Base-by-base conservation (phyloP, 768 basidiomycete genomes). In the Paxillus ammoniavirescens region DNA sequence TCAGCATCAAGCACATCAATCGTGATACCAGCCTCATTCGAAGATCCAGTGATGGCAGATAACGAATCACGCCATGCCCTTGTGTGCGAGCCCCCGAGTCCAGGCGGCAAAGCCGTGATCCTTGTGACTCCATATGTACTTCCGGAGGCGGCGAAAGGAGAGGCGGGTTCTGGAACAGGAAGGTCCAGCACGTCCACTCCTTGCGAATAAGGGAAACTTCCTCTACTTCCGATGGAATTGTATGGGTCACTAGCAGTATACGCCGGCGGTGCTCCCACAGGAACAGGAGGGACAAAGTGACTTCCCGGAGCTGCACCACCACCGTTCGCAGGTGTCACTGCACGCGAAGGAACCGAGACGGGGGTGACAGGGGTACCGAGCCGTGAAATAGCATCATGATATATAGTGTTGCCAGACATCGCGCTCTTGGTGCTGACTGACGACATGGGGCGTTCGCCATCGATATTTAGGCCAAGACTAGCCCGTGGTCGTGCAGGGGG, bases 1-100 rank as follows among this genome's bases (percentile, higher is more conserved):
- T 77, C 83, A 33, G 88, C 84, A 55, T 91, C 89, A 14, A 88
- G 70, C 5, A 87, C 63, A 62, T 89, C 86, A 17, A 83, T 77
- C 3, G 76, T 69, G 50, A 83, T 21, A 13, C 66, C 60, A 7
- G 63, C 71, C 2, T 57, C 69, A 37, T 68, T 59, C 14, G 60
- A 66, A 28, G 68, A 67, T 36, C 71, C 69, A 17, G 67, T 66
- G 37, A 69, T 64, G n/a, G 62, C 67, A 49, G 54, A 63, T 49
- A 59, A 66, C 57, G 68, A 76, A 46, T 69, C 69, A 31, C 70
- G 70, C 74, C 70, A 75, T 15, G 59, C 59, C 30, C 55, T 54
- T n/a, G 64, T 58, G 31, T 68, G 63, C 12, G 70, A 65, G 0
- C 65, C 54, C 1, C 57, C 54, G 18, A 78, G 69, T 18, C 80